Percentiles rank a stretch among this genome's conserved stretches.
phyloP scores from a whole-genome alignment of 176 grass and related monocot species.

The Eremochloa ophiuroides region DNA sequence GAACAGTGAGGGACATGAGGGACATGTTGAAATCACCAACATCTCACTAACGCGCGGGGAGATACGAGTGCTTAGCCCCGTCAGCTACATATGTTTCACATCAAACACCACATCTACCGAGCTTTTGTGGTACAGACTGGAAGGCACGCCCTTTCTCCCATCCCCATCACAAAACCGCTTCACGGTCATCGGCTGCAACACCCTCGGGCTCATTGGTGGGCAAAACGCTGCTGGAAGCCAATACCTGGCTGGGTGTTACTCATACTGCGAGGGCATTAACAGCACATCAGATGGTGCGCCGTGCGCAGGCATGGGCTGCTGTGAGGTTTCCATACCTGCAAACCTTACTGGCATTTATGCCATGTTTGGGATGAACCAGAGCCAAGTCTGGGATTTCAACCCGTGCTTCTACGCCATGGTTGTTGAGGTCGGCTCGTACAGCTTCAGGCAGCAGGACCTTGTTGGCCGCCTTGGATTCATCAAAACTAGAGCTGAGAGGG shows the following conservation, averaged over 20 bases:
- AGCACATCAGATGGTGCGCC: background rate
- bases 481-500: background rate
- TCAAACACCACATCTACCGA: slow-evolving; percentile 17
- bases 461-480: background rate
- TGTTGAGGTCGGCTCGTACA: slow-evolving; percentile 19
- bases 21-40: background rate
- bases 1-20: background rate
- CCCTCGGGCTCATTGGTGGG: background rate
- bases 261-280: background rate
- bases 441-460: slow-evolving; percentile 22
- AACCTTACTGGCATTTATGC: background rate
- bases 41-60: slow-evolving; percentile 15
- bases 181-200: background rate
- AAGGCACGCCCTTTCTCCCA: background rate
- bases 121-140: background rate
- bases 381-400: background rate
- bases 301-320: background rate
- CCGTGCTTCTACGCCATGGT: slow-evolving; percentile 30
- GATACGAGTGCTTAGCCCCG: background rate
- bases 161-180: slow-evolving; percentile 7
- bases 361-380: background rate
- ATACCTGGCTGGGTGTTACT: background rate
- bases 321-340: background rate
- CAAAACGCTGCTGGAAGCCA: background rate
- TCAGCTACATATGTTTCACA: slow-evolving; percentile 26